Percentiles rank a stretch among this genome's conserved stretches.
Evolutionary conservation across 140 eudicot species (phyloP).

Genomic region (Cichorium intybus): DNA sequence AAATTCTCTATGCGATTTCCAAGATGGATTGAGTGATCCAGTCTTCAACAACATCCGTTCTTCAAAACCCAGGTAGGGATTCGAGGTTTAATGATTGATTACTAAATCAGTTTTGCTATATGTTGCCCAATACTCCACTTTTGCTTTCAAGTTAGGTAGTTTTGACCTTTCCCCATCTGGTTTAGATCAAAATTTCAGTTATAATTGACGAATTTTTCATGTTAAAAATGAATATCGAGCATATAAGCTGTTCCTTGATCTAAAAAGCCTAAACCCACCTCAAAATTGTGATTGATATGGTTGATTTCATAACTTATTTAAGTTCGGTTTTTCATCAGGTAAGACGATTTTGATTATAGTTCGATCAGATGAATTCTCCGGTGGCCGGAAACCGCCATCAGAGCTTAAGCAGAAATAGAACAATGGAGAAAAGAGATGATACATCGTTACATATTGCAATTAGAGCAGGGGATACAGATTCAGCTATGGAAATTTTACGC

Average conservation of each 20-base stretch:
- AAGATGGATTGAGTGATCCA: conserved; percentile 26
- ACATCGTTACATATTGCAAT: conserved; percentile 42
- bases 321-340: conserved; percentile 16
- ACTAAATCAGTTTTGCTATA: not conserved
- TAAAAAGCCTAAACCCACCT: conserved; percentile 3
- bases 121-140: conserved; percentile 4
- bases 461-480: conserved; percentile 39
- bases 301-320: not conserved
- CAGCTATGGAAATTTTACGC: conserved; percentile 27
- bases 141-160: conserved; percentile 1
- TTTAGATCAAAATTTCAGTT: not conserved
- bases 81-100: not conserved
- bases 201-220: conserved; percentile 1
- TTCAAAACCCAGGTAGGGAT: conserved; percentile 30
- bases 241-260: conserved; percentile 6
- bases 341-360: not conserved
- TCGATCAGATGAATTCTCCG: conserved; percentile 31
- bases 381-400: conserved; percentile 31
- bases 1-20: conserved; percentile 6
- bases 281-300: conserved; percentile 12
- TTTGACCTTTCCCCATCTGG: conserved; percentile 6
- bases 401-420: conserved; percentile 35
- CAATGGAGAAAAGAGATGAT: conserved; percentile 48
- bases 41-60: conserved; percentile 9
- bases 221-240: conserved; percentile 12